A percentile compares a stretch with the other conserved stretches of the same genome.
Conservation (phyloP, 352 stramenopile genomes). For the Phytophthora sp. region DNA sequence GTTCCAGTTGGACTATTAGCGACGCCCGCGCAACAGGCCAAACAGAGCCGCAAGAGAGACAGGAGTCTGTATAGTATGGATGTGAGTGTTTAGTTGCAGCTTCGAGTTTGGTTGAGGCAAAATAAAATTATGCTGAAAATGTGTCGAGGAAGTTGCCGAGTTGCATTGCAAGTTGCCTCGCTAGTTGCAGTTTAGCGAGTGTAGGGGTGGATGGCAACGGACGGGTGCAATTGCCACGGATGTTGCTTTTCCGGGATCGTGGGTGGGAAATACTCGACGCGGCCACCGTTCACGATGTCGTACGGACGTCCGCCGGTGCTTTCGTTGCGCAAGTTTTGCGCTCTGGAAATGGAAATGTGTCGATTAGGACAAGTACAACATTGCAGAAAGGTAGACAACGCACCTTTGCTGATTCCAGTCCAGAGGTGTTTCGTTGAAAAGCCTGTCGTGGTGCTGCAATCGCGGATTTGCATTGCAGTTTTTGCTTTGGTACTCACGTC, state of each 20-base stretch:
- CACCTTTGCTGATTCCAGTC: constrained; percentile 63
- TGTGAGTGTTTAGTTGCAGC: constrained; percentile 20
- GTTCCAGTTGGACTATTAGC: constrained; percentile 45
- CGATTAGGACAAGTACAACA: neutral
- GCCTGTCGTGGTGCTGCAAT: constrained; percentile 55
- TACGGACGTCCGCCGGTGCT: constrained; percentile 60
- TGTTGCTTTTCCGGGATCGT: constrained; percentile 76
- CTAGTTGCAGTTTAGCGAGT: constrained; percentile 37
- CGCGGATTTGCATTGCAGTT: constrained; percentile 46
- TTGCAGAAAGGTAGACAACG: neutral
- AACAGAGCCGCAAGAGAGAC: neutral
- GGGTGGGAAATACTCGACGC: constrained; percentile 58
- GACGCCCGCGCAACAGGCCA: too few relatives aligned
- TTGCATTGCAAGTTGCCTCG: neutral
- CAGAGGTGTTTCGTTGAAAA: constrained; percentile 76
- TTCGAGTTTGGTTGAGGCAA: neutral
- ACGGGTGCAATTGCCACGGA: constrained; percentile 66
- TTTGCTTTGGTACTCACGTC: constrained; percentile 68
- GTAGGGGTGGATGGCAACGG: constrained; percentile 70
- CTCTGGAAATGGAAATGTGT: constrained; percentile 33
- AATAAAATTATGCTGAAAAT: constrained; percentile 24
- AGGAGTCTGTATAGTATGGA: constrained; percentile 32
- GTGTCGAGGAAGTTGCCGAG: neutral
- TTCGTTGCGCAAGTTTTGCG: constrained; percentile 80
- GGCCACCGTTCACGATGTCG: constrained; percentile 71